Evolutionary conservation across 1,284 basidiomycete genomes (phyloP).

Genomic region (Dichomitus squalens): DNA sequence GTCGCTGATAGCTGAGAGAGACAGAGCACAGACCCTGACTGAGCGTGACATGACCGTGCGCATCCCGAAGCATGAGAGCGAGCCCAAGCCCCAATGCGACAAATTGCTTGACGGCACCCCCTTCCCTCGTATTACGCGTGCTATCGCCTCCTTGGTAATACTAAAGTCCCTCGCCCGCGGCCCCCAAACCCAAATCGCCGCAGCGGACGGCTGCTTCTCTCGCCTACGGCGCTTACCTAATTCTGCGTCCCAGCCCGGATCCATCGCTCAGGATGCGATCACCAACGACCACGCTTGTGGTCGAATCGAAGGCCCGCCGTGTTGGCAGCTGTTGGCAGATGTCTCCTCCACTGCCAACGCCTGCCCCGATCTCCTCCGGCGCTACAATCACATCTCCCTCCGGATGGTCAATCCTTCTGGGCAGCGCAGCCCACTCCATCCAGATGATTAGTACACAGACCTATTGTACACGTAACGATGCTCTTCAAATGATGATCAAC

Average conservation of each 20-base stretch:
- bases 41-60: not conserved
- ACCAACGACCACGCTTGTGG: constrained; percentile 2
- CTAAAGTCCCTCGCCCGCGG: constrained; percentile 17
- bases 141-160: constrained; percentile 15
- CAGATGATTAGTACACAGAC: not conserved
- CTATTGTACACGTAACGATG: not conserved
- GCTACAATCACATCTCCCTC: not conserved
- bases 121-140: constrained; percentile 2
- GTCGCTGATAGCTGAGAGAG: not conserved
- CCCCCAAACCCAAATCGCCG: constrained; percentile 15
- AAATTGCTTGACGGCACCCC: constrained; percentile 13
- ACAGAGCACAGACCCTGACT: not conserved
- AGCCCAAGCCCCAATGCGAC: not conserved
- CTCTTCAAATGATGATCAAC: not conserved
- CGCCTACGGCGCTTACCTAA: constrained; percentile 32
- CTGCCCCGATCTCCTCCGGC: constrained; percentile 1
- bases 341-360: not conserved
- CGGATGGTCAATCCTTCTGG: not conserved
- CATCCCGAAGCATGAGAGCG: not conserved
- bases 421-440: not conserved
- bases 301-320: not conserved
- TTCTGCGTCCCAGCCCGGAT: constrained; percentile 30
- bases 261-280: constrained; percentile 25
- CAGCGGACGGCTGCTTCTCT: constrained; percentile 14
- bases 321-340: not conserved